These are phyloP conservation scores for Crithidia bombi DNA, from an alignment of 208 protist genomes.

Conservation along the genomic window DNA sequence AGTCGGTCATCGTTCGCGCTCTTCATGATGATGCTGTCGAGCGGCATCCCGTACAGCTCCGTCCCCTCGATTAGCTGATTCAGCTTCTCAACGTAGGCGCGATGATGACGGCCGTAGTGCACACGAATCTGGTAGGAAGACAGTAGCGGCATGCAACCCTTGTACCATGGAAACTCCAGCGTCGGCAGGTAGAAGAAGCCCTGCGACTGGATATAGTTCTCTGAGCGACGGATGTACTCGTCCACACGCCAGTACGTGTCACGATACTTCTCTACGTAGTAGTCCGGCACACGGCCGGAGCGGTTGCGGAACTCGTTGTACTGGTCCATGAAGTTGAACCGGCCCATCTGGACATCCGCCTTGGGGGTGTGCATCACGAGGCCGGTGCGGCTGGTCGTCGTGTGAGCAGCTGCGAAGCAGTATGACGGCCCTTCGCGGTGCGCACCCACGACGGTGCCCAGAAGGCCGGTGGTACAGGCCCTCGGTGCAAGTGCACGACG, in stretches of 20 bases:
- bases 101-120: constrained; percentile 92
- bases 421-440: neutral
- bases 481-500: constrained; percentile 30
- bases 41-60: constrained; percentile 68
- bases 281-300: constrained; percentile 81
- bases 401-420: constrained; percentile 19
- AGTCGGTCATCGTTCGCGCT: constrained; percentile 52
- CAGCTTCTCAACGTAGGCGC: constrained; percentile 89
- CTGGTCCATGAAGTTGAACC: constrained; percentile 83
- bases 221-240: constrained; percentile 85
- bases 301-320: constrained; percentile 90
- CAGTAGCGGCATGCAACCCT: constrained; percentile 86
- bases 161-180: constrained; percentile 91
- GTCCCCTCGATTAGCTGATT: constrained; percentile 92
- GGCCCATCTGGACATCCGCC: constrained; percentile 71
- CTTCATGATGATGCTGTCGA: constrained; percentile 86
- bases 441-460: constrained; percentile 25
- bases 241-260: constrained; percentile 90
- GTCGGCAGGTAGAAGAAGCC: constrained; percentile 92
- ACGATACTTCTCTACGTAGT: constrained; percentile 83
- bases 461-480: constrained; percentile 6
- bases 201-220: constrained; percentile 78
- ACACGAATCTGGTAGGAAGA: constrained; percentile 90
- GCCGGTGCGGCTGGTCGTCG: constrained; percentile 16
- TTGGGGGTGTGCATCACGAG: constrained; percentile 83